Evolutionary conservation across 805 yeast species (phyloP), one percentile per base, ranked within the genome.

Genomic region (Huiozyma naganishii): DNA sequence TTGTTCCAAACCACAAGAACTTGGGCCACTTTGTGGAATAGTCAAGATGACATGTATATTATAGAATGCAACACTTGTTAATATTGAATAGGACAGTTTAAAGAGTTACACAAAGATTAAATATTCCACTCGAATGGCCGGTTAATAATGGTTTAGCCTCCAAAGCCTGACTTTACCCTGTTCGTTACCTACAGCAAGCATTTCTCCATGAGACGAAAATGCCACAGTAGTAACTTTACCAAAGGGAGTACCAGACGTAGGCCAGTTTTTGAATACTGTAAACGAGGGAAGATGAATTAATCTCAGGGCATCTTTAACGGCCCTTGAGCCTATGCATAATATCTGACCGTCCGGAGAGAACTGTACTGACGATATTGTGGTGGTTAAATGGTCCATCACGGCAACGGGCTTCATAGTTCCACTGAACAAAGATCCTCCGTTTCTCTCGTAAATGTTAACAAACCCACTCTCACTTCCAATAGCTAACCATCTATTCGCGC

Each of bases 201-300:
- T 77, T 63, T 86, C 92, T 46, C 80, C 77, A 49, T 77, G 76
- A 28, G 92, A 87, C 37, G 94, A 79, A 63, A 90, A 90, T 11
- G 78, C 75, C 2, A 79, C 81, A 12, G 80, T 65, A 0, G 96
- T 85, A 32, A 92, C 96, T 52, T 82, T 79, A n/a, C 98, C 99
- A 52, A 92, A 72, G 8, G 98, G 97, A 0, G 98, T 90, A 6
- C 88, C 88, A 42, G 90, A 80, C 1, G 97, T 92, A 12, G 99
- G 99, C 98, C 98, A 92, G 68, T 92, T 92, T 40, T 80, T 72
- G 66, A 80, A 92, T 6, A 86, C 95, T 13, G 85, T 76, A 50
- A 90, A 86, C 27, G 84, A 74, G 23, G 97, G 95, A 45, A 90
- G 65, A 59, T 92, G 97, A 9, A 87, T 89, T 50, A 92, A 61